Percentiles rank a stretch among this genome's conserved stretches.
Conservation (phyloP, 768 basidiomycete genomes). For the Panellus pusillus region DNA sequence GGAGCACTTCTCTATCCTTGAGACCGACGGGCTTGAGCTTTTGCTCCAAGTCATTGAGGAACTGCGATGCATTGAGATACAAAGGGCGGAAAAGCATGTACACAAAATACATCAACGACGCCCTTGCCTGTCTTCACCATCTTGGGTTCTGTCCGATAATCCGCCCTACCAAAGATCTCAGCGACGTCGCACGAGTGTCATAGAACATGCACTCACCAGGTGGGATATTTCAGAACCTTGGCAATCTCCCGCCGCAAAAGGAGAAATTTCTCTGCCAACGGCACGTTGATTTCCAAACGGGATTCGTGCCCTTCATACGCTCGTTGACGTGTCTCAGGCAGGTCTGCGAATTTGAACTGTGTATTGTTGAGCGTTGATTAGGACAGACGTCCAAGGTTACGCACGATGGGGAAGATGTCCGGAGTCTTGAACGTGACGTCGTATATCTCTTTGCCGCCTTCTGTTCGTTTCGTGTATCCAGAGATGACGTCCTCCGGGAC, state of each 20-base stretch:
- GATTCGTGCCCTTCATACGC: constrained; percentile 71
- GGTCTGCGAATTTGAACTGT: constrained; percentile 80
- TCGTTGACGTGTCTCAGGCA: constrained; percentile 63
- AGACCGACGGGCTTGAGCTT: constrained; percentile 73
- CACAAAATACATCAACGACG: constrained; percentile 51
- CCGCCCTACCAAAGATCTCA: constrained; percentile 47
- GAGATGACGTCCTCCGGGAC: constrained; percentile 78
- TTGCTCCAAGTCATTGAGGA: constrained; percentile 72
- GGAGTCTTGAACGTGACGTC: constrained; percentile 82
- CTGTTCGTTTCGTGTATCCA: constrained; percentile 69
- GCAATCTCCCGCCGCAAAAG: constrained; percentile 71
- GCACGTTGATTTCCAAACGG: constrained; percentile 68
- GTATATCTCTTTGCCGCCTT: constrained; percentile 58
- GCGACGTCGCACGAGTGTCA: neutral
- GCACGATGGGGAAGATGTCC: constrained; percentile 75
- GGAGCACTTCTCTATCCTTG: constrained; percentile 65
- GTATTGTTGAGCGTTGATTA: neutral
- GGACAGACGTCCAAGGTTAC: constrained; percentile 22
- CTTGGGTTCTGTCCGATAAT: constrained; percentile 81
- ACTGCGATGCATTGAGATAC: constrained; percentile 40
- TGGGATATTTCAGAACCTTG: constrained; percentile 66
- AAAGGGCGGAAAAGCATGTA: constrained; percentile 3
- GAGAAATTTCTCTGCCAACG: constrained; percentile 65
- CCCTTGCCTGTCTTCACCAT: constrained; percentile 76
- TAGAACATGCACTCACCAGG: constrained; percentile 43